These are phyloP conservation scores for Aspergillus aculeatus DNA, from an alignment of 2,329 filamentous ascomycete genomes.

Conservation along the genomic window DNA sequence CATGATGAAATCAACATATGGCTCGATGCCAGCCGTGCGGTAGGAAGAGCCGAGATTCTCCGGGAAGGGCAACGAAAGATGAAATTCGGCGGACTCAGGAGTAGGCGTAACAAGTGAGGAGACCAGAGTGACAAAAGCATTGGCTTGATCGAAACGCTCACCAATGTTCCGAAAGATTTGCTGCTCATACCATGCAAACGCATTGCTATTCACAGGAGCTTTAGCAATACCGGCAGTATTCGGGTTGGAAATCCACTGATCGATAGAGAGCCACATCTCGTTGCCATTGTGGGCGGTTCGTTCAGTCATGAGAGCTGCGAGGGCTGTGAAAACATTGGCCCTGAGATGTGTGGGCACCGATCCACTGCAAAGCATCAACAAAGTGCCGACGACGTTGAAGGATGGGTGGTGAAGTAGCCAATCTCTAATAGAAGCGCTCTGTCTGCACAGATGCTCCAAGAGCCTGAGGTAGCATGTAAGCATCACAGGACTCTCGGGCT, in stretches of 20 bases:
- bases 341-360: conserved; percentile 73
- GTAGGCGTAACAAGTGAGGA: conserved; percentile 67
- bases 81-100: conserved; percentile 50
- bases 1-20: conserved; percentile 88
- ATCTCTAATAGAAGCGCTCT: conserved; percentile 69
- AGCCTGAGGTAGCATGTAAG: conserved; percentile 89
- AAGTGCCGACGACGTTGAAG: conserved; percentile 68
- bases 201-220: conserved; percentile 43
- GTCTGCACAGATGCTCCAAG: conserved; percentile 74
- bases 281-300: conserved; percentile 68
- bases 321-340: conserved; percentile 77
- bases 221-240: conserved; percentile 48
- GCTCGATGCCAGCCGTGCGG: conserved; percentile 81
- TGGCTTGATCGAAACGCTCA: conserved; percentile 78
- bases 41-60: conserved; percentile 76
- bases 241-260: conserved; percentile 71
- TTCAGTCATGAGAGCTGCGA: conserved; percentile 71
- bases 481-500: conserved; percentile 95
- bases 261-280: conserved; percentile 75
- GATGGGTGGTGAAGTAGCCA: conserved; percentile 69
- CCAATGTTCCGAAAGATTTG: conserved; percentile 72
- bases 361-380: conserved; percentile 77
- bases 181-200: conserved; percentile 49
- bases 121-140: conserved; percentile 77
- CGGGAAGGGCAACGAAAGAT: conserved; percentile 79